Conservation (phyloP, 2,329 filamentous ascomycete species). For the Coleophoma crateriformis region DNA sequence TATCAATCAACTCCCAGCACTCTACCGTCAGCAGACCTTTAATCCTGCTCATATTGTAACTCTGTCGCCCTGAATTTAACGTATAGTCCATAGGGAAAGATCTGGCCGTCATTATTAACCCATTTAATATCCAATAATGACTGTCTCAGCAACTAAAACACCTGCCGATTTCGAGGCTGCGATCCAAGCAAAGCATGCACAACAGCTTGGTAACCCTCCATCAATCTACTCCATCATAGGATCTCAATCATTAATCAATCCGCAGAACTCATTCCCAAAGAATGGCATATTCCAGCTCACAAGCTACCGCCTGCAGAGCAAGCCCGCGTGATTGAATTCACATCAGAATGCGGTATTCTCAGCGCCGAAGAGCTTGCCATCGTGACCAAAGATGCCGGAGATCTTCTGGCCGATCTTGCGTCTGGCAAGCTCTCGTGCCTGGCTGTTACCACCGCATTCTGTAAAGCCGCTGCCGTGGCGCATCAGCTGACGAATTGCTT, state of each 20-base stretch:
- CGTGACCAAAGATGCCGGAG: conserved; percentile 2
- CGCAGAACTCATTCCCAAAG: conserved; percentile 1
- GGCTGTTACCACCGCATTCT: conserved; percentile 36
- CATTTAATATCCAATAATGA: background rate
- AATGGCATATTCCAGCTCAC: conserved; percentile 1
- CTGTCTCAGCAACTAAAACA: background rate
- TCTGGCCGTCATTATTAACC: background rate
- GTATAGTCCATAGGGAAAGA: background rate
- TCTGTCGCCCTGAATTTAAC: background rate
- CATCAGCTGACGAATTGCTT: conserved; percentile 36
- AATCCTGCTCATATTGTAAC: no score
- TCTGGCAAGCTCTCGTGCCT: conserved; percentile 9
- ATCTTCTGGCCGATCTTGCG: conserved; percentile 6
- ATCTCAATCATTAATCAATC: background rate
- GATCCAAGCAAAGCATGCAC: background rate
- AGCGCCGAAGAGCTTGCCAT: conserved; percentile 4
- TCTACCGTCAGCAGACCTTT: no score
- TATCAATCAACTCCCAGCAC: no score
- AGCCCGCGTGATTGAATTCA: conserved; percentile 2
- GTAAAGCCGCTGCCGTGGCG: conserved; percentile 38
- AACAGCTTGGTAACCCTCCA: background rate
- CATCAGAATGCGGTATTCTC: conserved; percentile 6
- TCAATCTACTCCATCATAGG: background rate
- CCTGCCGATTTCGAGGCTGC: background rate
- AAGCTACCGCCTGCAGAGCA: background rate